Percentiles rank a stretch among this genome's conserved stretches.
Evolutionary conservation across 2,329 filamentous ascomycete species (phyloP).

Genomic region (Penicillium sclerotiorum): DNA sequence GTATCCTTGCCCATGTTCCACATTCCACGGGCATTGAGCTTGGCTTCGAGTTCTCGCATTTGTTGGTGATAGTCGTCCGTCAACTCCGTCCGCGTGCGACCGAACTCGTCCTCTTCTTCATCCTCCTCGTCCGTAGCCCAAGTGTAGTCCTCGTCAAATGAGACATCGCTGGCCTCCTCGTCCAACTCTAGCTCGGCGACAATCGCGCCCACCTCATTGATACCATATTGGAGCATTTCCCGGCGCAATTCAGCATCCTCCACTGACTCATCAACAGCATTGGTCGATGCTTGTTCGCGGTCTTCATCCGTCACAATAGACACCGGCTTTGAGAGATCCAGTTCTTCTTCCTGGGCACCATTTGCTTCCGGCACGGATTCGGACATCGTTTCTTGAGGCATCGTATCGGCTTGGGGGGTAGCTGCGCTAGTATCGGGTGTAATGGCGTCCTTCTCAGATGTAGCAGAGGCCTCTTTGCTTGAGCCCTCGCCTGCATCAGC

Average conservation of each 20-base stretch:
- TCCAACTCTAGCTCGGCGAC: slow-evolving; percentile 90
- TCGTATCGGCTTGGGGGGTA: neutral
- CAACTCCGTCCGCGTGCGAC: slow-evolving; percentile 69
- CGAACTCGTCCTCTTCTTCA: slow-evolving; percentile 75
- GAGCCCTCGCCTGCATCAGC: slow-evolving; percentile 14
- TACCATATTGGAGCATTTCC: slow-evolving; percentile 87
- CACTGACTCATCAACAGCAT: slow-evolving; percentile 72
- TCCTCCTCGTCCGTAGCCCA: slow-evolving; percentile 50
- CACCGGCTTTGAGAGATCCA: slow-evolving; percentile 20
- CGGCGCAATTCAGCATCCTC: slow-evolving; percentile 80
- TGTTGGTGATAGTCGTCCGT: slow-evolving; percentile 74
- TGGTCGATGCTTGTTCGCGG: slow-evolving; percentile 50
- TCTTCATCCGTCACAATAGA: slow-evolving; percentile 25
- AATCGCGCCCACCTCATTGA: slow-evolving; percentile 85
- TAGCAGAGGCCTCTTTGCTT: slow-evolving; percentile 10
- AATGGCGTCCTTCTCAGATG: slow-evolving; percentile 1
- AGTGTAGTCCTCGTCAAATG: slow-evolving; percentile 60
- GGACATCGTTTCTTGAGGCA: neutral
- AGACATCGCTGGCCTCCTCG: slow-evolving; percentile 58
- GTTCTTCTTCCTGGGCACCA: slow-evolving; percentile 5
- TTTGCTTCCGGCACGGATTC: slow-evolving; percentile 8
- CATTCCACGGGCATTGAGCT: slow-evolving; percentile 62
- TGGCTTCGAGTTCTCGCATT: slow-evolving; percentile 84
- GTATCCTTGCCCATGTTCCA: slow-evolving; percentile 60
- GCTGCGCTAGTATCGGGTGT: neutral